phyloP scores from a whole-genome alignment of 768 basidiomycete species.

The Goffeauzyma gilvescens region DNA sequence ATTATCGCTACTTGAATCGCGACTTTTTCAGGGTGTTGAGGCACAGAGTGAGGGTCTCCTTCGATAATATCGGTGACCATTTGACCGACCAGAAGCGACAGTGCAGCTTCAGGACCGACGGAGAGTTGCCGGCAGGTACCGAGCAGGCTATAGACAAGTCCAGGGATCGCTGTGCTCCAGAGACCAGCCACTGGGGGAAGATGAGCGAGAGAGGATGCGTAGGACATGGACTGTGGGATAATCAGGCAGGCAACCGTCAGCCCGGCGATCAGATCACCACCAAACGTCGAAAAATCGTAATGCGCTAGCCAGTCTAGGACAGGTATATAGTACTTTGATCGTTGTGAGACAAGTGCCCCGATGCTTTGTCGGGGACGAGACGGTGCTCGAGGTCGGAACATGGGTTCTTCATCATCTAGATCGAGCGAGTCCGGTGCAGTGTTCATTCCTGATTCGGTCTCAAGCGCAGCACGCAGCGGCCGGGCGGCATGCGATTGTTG shows the following conservation, averaged over 20 bases:
- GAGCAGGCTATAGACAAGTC: slow-evolving; percentile 72
- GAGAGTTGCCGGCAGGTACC: slow-evolving; percentile 45
- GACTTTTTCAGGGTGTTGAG: slow-evolving; percentile 34
- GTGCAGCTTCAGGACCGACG: slow-evolving; percentile 63
- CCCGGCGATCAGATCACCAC: slow-evolving; percentile 62
- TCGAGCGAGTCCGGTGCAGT: no score
- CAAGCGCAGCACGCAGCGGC: no score
- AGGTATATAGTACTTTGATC: slow-evolving; percentile 30
- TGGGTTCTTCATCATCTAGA: no score
- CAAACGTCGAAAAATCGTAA: slow-evolving; percentile 25
- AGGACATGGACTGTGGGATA: slow-evolving; percentile 52
- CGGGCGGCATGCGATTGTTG: no score
- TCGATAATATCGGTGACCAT: slow-evolving; percentile 53
- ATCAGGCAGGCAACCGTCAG: slow-evolving; percentile 42
- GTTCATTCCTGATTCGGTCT: no score
- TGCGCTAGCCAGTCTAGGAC: slow-evolving; percentile 31
- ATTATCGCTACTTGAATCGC: slow-evolving; percentile 52
- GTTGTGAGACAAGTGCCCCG: slow-evolving; percentile 15
- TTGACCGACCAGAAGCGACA: slow-evolving; percentile 73
- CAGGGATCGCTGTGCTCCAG: slow-evolving; percentile 70
- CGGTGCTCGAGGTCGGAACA: background rate
- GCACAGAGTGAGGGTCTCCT: slow-evolving; percentile 35
- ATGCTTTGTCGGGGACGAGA: background rate
- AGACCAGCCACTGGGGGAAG: slow-evolving; percentile 69
- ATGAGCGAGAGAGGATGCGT: slow-evolving; percentile 70